Evolutionary conservation across 2,329 filamentous ascomycete genomes (phyloP).

Genomic region (Sclerotiophoma versabilis): DNA sequence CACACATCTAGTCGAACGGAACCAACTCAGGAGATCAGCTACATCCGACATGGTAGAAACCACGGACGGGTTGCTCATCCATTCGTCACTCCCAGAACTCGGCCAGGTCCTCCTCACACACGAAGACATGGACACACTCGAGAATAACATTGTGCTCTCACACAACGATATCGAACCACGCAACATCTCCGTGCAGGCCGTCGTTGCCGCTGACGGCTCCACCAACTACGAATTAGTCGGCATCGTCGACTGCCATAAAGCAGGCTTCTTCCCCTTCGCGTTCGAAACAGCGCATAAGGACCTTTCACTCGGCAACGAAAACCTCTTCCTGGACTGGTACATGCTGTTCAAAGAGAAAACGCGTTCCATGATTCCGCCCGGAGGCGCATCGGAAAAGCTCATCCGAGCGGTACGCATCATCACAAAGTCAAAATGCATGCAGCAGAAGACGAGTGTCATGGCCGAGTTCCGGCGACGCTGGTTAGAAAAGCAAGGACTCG

Average conservation of each 20-base stretch:
- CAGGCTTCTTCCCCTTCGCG: slow-evolving; percentile 11
- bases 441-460: slow-evolving; percentile 16
- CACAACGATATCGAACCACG: slow-evolving; percentile 14
- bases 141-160: slow-evolving; percentile 6
- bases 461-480: slow-evolving; percentile 11
- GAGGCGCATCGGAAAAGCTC: slow-evolving; percentile 4
- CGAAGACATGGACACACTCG: background rate
- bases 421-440: slow-evolving; percentile 12
- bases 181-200: slow-evolving; percentile 6
- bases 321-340: slow-evolving; percentile 15
- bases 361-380: slow-evolving; percentile 1
- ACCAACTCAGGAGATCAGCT: slow-evolving; percentile 5
- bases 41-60: slow-evolving; percentile 15
- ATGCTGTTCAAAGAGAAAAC: slow-evolving; percentile 12
- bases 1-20: slow-evolving; percentile 8
- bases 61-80: slow-evolving; percentile 7
- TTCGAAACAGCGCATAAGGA: slow-evolving; percentile 17
- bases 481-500: slow-evolving; percentile 6
- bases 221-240: slow-evolving; percentile 8
- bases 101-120: slow-evolving; percentile 13
- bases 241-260: slow-evolving; percentile 10
- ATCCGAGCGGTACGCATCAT: slow-evolving; percentile 10
- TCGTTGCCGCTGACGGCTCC: background rate
- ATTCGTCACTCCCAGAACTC: slow-evolving; percentile 9
- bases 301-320: slow-evolving; percentile 13